phyloP scores from a whole-genome alignment of 495 filamentous ascomycete species.

The Tuber borchii region DNA sequence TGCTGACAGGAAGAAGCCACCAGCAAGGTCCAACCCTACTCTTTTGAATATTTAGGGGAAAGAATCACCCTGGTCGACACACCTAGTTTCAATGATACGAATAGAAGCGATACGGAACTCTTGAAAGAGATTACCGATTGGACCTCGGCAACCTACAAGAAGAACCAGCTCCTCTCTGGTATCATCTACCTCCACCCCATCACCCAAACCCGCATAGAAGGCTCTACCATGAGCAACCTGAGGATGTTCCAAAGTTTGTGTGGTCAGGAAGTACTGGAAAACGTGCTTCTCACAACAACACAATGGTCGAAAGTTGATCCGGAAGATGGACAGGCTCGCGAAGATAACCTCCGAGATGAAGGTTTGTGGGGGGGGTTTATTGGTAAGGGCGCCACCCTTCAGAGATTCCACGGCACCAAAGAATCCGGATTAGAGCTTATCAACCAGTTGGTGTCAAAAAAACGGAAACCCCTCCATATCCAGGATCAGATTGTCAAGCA shows the following conservation, averaged over 20 bases:
- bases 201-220: constrained; percentile 43
- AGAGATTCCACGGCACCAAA: constrained; percentile 37
- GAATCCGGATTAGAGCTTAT: constrained; percentile 42
- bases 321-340: constrained; percentile 24
- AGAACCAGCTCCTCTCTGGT: constrained; percentile 37
- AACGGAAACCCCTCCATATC: constrained; percentile 39
- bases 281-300: constrained; percentile 47
- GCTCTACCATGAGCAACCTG: constrained; percentile 45
- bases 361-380: constrained; percentile 47
- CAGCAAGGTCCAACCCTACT: constrained; percentile 13
- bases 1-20: constrained; percentile 24
- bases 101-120: constrained; percentile 44
- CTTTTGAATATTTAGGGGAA: constrained; percentile 18
- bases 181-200: constrained; percentile 50
- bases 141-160: constrained; percentile 35
- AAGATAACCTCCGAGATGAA: constrained; percentile 42
- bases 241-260: constrained; percentile 47
- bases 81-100: constrained; percentile 51
- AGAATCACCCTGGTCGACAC: constrained; percentile 47
- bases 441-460: constrained; percentile 10
- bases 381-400: constrained; percentile 29
- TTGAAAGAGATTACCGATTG: constrained; percentile 43
- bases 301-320: constrained; percentile 44
- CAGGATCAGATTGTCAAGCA: constrained; percentile 45
- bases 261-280: constrained; percentile 42